Percentiles rank a stretch among this genome's conserved stretches.
phyloP scores from a whole-genome alignment of 768 basidiomycete species.

The Pisolithus marmoratus region DNA sequence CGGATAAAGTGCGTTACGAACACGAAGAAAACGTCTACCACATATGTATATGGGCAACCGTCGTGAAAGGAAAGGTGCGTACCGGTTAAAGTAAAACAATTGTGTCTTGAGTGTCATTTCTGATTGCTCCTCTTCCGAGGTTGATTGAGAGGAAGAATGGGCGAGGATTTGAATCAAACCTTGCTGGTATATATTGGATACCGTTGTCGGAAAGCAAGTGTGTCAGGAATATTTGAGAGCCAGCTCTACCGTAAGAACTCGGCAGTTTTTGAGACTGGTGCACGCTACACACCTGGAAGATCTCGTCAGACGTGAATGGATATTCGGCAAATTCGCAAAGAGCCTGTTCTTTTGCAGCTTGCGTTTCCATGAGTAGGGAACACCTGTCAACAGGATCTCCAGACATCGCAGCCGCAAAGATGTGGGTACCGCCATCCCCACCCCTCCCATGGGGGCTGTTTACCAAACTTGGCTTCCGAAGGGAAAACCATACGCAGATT shows the following conservation, averaged over 20 bases:
- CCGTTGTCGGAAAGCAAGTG: neutral
- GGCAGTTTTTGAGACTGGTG: too few species aligned
- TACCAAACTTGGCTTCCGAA: too few species aligned
- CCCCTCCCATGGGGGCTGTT: too few species aligned
- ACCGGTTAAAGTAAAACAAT: conserved; percentile 74
- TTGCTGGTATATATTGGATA: conserved; percentile 36
- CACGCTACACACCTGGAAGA: conserved; percentile 45
- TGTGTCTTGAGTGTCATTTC: conserved; percentile 48
- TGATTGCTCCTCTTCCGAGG: conserved; percentile 34
- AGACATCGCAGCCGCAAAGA: too few species aligned
- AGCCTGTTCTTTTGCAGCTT: conserved; percentile 14
- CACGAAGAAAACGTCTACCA: too few species aligned
- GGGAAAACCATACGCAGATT: too few species aligned
- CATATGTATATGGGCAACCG: too few species aligned
- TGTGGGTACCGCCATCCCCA: too few species aligned
- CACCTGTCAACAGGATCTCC: too few species aligned
- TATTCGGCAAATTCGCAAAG: conserved; percentile 34
- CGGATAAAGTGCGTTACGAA: neutral
- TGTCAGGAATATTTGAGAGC: too few species aligned
- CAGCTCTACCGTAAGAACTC: too few species aligned
- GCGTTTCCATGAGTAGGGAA: conserved; percentile 7
- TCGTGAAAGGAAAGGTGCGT: conserved; percentile 5
- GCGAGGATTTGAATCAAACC: conserved; percentile 55
- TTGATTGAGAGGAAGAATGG: conserved; percentile 30
- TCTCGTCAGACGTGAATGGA: conserved; percentile 52